Evolutionary conservation across 208 protist genomes (phyloP).

Genomic region (Naegleria gruberi): DNA sequence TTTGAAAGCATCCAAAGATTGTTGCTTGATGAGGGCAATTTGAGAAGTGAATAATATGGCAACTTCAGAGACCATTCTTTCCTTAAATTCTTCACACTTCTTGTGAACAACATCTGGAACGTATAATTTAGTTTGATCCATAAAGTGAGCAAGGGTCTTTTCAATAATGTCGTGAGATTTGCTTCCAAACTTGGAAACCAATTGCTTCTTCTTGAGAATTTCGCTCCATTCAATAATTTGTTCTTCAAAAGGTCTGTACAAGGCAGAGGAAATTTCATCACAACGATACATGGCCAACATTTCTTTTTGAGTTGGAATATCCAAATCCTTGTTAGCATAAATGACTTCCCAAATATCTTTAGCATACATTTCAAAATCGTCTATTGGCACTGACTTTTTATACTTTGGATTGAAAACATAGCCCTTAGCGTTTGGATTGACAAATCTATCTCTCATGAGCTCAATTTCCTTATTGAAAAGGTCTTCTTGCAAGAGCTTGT

Average conservation of each 20-base stretch:
- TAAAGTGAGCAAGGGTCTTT: not conserved
- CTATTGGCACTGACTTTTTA: constrained; percentile 12
- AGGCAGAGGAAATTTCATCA: constrained; percentile 63
- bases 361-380: constrained; percentile 65
- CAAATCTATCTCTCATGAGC: constrained; percentile 8
- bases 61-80: not conserved
- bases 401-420: not conserved
- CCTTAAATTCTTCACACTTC: not conserved
- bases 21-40: not conserved
- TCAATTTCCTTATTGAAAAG: constrained; percentile 33
- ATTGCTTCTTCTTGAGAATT: not conserved
- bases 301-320: constrained; percentile 88
- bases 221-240: not conserved
- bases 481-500: constrained; percentile 38
- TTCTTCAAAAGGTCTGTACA: constrained; percentile 47
- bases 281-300: constrained; percentile 88
- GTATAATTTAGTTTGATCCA: not conserved
- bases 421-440: not conserved
- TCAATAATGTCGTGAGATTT: not conserved
- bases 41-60: not conserved
- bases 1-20: not conserved
- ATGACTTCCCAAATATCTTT: constrained; percentile 82
- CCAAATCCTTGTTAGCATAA: constrained; percentile 81
- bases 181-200: not conserved
- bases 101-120: not conserved